Evolutionary conservation across 208 protist species (phyloP).

Genomic region (Trypanosoma mega): DNA sequence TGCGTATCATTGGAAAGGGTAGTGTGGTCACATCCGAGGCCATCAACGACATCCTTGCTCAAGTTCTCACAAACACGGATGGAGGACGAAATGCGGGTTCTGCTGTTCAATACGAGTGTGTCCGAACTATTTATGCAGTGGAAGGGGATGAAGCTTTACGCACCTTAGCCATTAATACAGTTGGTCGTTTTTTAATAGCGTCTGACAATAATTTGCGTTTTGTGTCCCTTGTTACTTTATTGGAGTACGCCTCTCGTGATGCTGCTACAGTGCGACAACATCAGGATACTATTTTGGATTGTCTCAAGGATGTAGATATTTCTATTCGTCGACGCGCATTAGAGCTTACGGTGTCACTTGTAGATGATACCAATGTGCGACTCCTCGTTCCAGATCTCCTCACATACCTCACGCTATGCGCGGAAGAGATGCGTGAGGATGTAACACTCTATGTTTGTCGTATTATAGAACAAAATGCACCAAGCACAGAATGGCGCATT

Average conservation of each 20-base stretch:
- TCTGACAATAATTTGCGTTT: conserved; percentile 99
- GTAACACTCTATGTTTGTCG: conserved; percentile 92
- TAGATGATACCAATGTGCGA: conserved; percentile 93
- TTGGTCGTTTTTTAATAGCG: conserved; percentile 96
- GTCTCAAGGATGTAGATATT: conserved; percentile 95
- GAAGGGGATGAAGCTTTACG: conserved; percentile 88
- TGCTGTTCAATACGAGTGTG: conserved; percentile 98
- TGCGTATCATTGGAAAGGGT: conserved; percentile 94
- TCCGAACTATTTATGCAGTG: conserved; percentile 97
- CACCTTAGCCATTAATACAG: conserved; percentile 97
- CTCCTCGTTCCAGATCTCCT: conserved; percentile 95
- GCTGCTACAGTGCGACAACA: conserved; percentile 89
- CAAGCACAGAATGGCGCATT: conserved; percentile 95
- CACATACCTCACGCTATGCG: conserved; percentile 91
- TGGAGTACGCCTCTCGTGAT: conserved; percentile 88
- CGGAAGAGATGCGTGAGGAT: conserved; percentile 93
- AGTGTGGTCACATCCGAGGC: conserved; percentile 92
- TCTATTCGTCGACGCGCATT: conserved; percentile 96
- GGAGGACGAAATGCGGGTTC: conserved; percentile 94
- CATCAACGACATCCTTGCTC: conserved; percentile 98
- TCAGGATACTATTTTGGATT: conserved; percentile 95
- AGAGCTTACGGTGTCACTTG: conserved; percentile 96
- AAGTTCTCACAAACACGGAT: conserved; percentile 98
- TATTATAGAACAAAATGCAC: conserved; percentile 92
- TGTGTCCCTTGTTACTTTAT: conserved; percentile 95